Evolutionary conservation across 2,329 filamentous ascomycete genomes (phyloP).

Genomic region (Paracamarosporium sp.): DNA sequence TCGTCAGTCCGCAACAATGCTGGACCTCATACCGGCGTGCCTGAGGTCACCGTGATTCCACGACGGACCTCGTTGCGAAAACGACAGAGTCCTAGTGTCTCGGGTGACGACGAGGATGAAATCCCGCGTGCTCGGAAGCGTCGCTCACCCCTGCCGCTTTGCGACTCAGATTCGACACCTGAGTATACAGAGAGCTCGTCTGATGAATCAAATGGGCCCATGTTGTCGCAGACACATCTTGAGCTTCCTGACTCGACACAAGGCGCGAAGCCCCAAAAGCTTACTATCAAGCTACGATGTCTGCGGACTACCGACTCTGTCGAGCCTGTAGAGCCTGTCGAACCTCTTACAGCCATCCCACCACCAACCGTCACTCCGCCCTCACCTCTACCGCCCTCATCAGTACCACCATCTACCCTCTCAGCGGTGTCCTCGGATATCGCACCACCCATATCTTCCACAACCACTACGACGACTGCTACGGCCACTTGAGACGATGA

Average conservation of each 20-base stretch:
- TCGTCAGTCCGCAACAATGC: constrained; percentile 68
- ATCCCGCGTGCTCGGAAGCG: constrained; percentile 60
- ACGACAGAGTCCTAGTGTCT: constrained; percentile 59
- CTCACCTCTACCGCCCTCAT: neutral
- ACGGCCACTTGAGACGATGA: constrained; percentile 7
- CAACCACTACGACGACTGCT: constrained; percentile 1
- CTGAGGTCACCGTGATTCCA: constrained; percentile 51
- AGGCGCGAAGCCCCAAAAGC: constrained; percentile 31
- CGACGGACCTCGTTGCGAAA: constrained; percentile 44
- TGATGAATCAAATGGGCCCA: constrained; percentile 39
- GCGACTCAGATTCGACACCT: constrained; percentile 49
- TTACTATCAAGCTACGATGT: constrained; percentile 42
- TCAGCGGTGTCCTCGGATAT: neutral
- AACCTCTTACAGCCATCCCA: constrained; percentile 22
- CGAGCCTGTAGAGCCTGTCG: constrained; percentile 23
- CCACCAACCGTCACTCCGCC: constrained; percentile 1
- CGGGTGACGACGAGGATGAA: constrained; percentile 59
- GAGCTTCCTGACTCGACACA: constrained; percentile 23
- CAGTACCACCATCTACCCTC: neutral
- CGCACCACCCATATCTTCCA: neutral
- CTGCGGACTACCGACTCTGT: constrained; percentile 32
- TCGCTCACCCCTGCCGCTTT: constrained; percentile 54
- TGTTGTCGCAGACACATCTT: constrained; percentile 31
- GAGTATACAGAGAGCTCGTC: constrained; percentile 44
- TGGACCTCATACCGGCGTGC: constrained; percentile 65